Base-by-base conservation (phyloP, 2,329 filamentous ascomycete genomes). In the Diplocarpon rosae region DNA sequence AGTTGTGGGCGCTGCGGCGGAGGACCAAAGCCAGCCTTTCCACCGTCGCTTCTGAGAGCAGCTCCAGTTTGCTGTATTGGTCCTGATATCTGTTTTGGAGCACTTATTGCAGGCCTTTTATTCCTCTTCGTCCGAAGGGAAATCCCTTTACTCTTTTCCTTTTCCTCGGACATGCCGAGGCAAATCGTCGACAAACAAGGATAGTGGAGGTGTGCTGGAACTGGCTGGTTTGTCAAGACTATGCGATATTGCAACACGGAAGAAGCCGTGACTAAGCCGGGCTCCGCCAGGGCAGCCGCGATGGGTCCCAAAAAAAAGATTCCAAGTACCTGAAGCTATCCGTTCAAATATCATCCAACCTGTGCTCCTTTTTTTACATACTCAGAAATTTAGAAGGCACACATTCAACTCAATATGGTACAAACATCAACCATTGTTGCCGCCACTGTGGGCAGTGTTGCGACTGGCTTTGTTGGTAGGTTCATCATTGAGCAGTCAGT, bases 51-150 rank as follows among this genome's bases (percentile, higher is more conserved):
- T 49, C 63, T 61, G 60, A 59, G 42, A 57, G 61, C 58, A 17
- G 65, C 61, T 47, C 62, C 69, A 65, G 74, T 66, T 53, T 76
- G 73, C 12, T 67, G 65, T 50, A 80, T 73, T 15, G 77, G 78
- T 28, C 65, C 70, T 3, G 77, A 80, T 53, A 82, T 81, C 60
- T 80, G 75, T 51, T 70, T 69, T 24, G 76, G 76, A 6, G 76
- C 72, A 59, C 76, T 80, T 59, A 81, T 80, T 45, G 66, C 66
- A 14, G 76, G 75, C n/a, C 76, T 72, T 37, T 63, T 67, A 59
- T 78, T 80, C 56, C 77, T 68, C 63, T 79, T 80, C 45, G 66
- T 79, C 32, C 78, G 70, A 45, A 83, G 70, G 46, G 78, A 82
- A 54, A 78, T 75, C 14, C 59, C 61, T 63, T 74, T 77, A 61